A percentile compares a stretch with the other conserved stretches of the same genome.
Evolutionary conservation across 768 basidiomycete genomes (phyloP).

Genomic region (Pisolithus albus): DNA sequence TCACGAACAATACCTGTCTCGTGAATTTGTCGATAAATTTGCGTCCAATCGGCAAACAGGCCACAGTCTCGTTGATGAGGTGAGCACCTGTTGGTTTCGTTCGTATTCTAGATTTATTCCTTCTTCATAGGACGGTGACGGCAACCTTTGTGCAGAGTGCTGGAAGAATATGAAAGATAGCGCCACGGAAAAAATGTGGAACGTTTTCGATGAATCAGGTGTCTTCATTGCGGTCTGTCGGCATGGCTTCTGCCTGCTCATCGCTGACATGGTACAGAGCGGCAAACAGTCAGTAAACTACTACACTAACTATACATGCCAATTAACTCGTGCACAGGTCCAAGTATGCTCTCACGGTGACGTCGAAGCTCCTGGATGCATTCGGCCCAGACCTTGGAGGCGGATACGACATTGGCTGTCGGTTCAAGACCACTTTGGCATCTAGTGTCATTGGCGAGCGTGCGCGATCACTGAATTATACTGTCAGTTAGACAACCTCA

Average conservation of each 20-base stretch:
- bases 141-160: too few species aligned
- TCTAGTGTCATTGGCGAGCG: slow-evolving; percentile 5
- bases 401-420: slow-evolving; percentile 21
- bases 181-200: background rate
- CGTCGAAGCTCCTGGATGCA: slow-evolving; percentile 4
- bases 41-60: too few species aligned
- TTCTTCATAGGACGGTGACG: too few species aligned
- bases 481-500: slow-evolving; percentile 16
- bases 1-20: background rate
- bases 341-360: slow-evolving; percentile 15
- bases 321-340: slow-evolving; percentile 4
- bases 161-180: too few species aligned
- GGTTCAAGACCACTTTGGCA: too few species aligned
- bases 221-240: slow-evolving; percentile 19
- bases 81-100: too few species aligned
- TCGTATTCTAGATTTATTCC: too few species aligned
- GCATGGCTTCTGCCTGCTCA: slow-evolving; percentile 18
- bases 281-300: slow-evolving; percentile 3
- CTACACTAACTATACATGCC: background rate
- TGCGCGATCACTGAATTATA: background rate
- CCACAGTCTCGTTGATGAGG: too few species aligned
- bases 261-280: slow-evolving; percentile 21
- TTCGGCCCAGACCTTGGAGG: slow-evolving; percentile 5
- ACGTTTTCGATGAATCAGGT: slow-evolving; percentile 2
- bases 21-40: too few species aligned